Conservation (phyloP, 306 rosid genomes). For the Delonix regia region DNA sequence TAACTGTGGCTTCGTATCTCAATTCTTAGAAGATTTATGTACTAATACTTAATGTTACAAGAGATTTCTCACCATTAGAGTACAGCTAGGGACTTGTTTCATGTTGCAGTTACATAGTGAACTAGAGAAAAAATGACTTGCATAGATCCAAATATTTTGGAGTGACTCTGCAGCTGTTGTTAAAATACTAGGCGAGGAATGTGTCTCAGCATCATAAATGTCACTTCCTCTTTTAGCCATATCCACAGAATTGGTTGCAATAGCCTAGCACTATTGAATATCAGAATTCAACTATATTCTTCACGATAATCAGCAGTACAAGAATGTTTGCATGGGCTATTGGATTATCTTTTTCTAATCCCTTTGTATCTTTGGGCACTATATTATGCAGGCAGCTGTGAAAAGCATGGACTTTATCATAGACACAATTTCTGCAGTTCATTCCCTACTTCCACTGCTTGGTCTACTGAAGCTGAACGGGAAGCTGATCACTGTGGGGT, state of each 20-base stretch:
- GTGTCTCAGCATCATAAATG: not conserved
- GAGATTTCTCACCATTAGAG: not conserved
- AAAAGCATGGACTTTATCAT: slow-evolving; percentile 87
- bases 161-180: not conserved
- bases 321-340: not conserved
- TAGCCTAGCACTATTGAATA: not conserved
- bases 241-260: not conserved
- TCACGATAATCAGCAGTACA: not conserved
- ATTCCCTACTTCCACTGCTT: slow-evolving; percentile 68
- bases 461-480: slow-evolving; percentile 85
- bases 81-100: not conserved
- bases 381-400: slow-evolving; percentile 61
- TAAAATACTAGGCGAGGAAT: not conserved
- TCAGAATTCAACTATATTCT: not conserved
- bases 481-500: slow-evolving; percentile 76
- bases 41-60: not conserved
- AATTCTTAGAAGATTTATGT: not conserved
- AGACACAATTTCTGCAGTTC: slow-evolving; percentile 83
- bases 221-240: not conserved
- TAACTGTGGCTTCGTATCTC: slow-evolving; percentile 8
- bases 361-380: not conserved
- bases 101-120: not conserved
- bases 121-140: not conserved
- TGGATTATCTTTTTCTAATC: not conserved
- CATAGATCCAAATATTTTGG: not conserved